phyloP scores from a whole-genome alignment of 2,329 filamentous ascomycete species.

The Calycina marina region DNA sequence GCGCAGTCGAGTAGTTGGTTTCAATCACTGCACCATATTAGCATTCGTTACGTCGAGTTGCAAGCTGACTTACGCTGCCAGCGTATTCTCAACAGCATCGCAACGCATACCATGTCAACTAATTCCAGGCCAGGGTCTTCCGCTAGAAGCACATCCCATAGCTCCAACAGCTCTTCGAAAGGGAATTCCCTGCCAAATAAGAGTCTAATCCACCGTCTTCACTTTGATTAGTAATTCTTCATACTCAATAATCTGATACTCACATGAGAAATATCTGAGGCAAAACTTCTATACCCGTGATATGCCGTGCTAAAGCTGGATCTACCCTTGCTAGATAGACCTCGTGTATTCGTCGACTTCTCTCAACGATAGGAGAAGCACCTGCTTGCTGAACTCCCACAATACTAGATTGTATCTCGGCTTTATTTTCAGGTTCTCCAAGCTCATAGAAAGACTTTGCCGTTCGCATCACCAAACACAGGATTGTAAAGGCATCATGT shows the following conservation, averaged over 20 bases:
- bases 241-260: conserved; percentile 17
- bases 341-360: conserved; percentile 79
- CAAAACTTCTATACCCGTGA: conserved; percentile 74
- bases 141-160: conserved; percentile 89
- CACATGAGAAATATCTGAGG: conserved; percentile 95
- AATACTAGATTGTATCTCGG: conserved; percentile 12
- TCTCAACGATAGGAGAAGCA: conserved; percentile 62
- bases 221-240: conserved; percentile 3
- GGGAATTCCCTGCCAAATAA: conserved; percentile 89
- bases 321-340: conserved; percentile 65
- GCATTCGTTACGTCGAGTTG: too few species aligned
- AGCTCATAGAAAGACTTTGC: conserved; percentile 75
- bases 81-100: conserved; percentile 83
- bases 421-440: conserved; percentile 28
- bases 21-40: conserved; percentile 72
- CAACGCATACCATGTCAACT: conserved; percentile 80
- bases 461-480: conserved; percentile 74
- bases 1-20: conserved; percentile 73
- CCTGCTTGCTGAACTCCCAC: conserved; percentile 19
- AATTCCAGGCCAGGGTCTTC: conserved; percentile 68
- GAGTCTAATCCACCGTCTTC: conserved; percentile 71
- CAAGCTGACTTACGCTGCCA: conserved; percentile 60
- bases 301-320: conserved; percentile 66
- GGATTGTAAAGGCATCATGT: conserved; percentile 80
- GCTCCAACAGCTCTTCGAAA: conserved; percentile 64